phyloP scores from a whole-genome alignment of 345 rosid genomes.

The Eutrema japonicum region DNA sequence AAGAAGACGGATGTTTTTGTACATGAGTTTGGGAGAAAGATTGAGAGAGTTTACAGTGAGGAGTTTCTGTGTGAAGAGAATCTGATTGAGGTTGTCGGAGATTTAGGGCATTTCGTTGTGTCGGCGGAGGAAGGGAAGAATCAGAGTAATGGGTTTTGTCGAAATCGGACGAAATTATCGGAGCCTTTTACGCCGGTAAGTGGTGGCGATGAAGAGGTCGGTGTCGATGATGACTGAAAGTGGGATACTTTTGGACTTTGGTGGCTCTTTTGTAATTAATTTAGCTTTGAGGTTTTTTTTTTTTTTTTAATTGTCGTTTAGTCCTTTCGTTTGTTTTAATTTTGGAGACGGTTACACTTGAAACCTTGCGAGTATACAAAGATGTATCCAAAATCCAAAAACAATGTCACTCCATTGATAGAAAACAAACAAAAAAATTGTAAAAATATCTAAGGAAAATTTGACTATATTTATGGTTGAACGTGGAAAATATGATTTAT shows the following conservation, averaged over 20 bases:
- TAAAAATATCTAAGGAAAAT: background rate
- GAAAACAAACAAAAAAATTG: background rate
- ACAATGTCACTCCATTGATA: slow-evolving; percentile 4
- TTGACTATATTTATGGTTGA: no score
- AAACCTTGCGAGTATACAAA: slow-evolving; percentile 14
- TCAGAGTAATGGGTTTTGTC: slow-evolving; percentile 53
- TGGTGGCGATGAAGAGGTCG: slow-evolving; percentile 39
- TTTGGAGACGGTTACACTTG: slow-evolving; percentile 36
- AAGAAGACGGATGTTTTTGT: slow-evolving; percentile 73
- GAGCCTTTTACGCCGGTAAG: slow-evolving; percentile 37
- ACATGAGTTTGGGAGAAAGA: slow-evolving; percentile 70
- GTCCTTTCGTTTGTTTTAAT: slow-evolving; percentile 24
- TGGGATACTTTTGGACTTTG: slow-evolving; percentile 24
- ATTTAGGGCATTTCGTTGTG: slow-evolving; percentile 63
- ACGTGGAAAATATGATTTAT: no score
- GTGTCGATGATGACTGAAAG: slow-evolving; percentile 38
- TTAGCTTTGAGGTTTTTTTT: slow-evolving; percentile 10
- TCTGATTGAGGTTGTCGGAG: slow-evolving; percentile 55
- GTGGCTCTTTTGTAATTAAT: slow-evolving; percentile 39
- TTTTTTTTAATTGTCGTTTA: background rate
- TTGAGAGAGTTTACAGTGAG: slow-evolving; percentile 68
- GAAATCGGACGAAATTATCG: slow-evolving; percentile 44
- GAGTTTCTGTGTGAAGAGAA: slow-evolving; percentile 84
- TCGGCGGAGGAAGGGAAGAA: slow-evolving; percentile 19
- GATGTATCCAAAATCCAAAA: slow-evolving; percentile 14